Percentiles rank a stretch among this genome's conserved stretches.
Conservation (phyloP, 805 yeast species). For the Ogataea minuta region DNA sequence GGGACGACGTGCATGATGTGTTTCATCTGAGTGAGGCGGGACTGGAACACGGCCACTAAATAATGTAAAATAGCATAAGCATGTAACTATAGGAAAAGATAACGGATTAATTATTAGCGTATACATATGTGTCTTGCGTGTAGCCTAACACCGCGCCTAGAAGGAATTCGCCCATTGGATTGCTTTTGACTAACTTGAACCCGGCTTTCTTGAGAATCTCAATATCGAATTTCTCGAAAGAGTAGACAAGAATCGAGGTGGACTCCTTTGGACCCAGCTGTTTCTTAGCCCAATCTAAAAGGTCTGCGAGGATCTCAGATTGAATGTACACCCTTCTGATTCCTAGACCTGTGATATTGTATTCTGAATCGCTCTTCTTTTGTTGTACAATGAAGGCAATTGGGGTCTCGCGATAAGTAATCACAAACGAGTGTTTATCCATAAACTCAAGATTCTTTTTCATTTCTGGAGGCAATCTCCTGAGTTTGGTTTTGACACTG, state of each 20-base stretch:
- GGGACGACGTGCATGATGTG: conserved; percentile 25
- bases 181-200: conserved; percentile 38
- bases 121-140: conserved; percentile 21
- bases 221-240: conserved; percentile 47
- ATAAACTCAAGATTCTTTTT: conserved; percentile 23
- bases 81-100: conserved; percentile 4
- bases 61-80: background rate
- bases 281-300: conserved; percentile 57
- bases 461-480: conserved; percentile 20
- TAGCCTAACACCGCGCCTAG: conserved; percentile 21
- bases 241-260: conserved; percentile 48
- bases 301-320: conserved; percentile 62
- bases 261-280: conserved; percentile 40
- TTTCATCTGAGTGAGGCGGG: conserved; percentile 22
- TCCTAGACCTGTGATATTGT: conserved; percentile 56
- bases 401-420: conserved; percentile 67
- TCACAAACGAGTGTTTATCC: conserved; percentile 49
- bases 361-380: conserved; percentile 31
- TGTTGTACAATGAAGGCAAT: conserved; percentile 57
- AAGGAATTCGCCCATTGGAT: conserved; percentile 9
- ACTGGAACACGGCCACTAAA: background rate
- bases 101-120: conserved; percentile 3
- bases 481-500: conserved; percentile 6
- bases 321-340: conserved; percentile 65
- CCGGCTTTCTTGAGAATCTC: conserved; percentile 40